Percentiles rank a stretch among this genome's conserved stretches.
Conservation (phyloP, 768 basidiomycete species). For the Suillus decipiens region DNA sequence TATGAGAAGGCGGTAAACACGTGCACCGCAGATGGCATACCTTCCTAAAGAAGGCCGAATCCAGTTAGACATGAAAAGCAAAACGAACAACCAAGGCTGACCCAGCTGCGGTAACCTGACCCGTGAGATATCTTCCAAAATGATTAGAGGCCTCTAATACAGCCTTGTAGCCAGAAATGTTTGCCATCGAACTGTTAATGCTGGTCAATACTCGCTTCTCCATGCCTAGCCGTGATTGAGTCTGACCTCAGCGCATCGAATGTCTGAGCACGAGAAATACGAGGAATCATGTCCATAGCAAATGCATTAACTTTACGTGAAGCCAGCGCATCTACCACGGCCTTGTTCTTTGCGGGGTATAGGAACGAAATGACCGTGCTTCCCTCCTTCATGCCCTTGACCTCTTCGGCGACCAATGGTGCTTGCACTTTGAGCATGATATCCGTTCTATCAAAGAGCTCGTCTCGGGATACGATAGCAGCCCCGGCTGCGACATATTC, state of each 20-base stretch:
- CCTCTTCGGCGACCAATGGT: conserved; percentile 65
- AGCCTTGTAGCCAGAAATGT: conserved; percentile 92
- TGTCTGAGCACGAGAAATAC: conserved; percentile 87
- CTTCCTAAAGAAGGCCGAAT: conserved; percentile 38
- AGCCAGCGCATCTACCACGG: conserved; percentile 69
- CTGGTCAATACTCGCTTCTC: conserved; percentile 7
- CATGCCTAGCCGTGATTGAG: conserved; percentile 7
- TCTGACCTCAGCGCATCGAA: conserved; percentile 83
- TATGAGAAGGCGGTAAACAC: conserved; percentile 19
- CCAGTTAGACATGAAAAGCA: conserved; percentile 8
- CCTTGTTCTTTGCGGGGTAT: conserved; percentile 81
- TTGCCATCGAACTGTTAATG: conserved; percentile 79
- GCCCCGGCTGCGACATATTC: conserved; percentile 81
- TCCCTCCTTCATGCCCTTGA: conserved; percentile 62
- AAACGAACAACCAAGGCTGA: conserved; percentile 39
- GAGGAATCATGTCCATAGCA: conserved; percentile 91
- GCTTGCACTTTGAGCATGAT: conserved; percentile 87
- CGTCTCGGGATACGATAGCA: conserved; percentile 68
- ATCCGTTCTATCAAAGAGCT: conserved; percentile 68
- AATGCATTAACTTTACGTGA: conserved; percentile 69
- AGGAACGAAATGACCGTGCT: conserved; percentile 83
- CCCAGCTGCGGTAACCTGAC: conserved; percentile 91
- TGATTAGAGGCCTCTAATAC: conserved; percentile 88
- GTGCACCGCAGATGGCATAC: conserved; percentile 25
- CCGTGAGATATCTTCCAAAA: conserved; percentile 87